A percentile compares a stretch with the other conserved stretches of the same genome.
Conservation (phyloP, 371 early-diverging fungal genomes). For the Rhizopus delemar region DNA sequence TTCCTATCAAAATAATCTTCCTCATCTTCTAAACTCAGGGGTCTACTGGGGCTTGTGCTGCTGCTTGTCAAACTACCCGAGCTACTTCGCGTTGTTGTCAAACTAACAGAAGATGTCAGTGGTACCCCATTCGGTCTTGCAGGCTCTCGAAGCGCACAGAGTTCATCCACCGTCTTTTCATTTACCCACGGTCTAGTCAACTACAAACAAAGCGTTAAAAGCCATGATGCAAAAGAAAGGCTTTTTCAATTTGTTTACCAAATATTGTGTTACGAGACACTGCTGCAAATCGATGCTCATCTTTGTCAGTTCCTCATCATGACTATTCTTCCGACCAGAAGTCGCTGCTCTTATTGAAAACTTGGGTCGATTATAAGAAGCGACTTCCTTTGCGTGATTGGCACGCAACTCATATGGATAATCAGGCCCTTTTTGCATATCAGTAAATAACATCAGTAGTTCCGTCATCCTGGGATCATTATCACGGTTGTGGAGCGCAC, state of each 20-base stretch:
- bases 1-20: slow-evolving; percentile 17
- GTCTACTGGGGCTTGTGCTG: slow-evolving; percentile 48
- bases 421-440: slow-evolving; percentile 61
- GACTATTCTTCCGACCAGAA: slow-evolving; percentile 24
- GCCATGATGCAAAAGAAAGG: slow-evolving; percentile 24
- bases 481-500: slow-evolving; percentile 36
- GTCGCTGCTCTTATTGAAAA: slow-evolving; percentile 11
- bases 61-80: slow-evolving; percentile 40
- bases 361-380: slow-evolving; percentile 1
- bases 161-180: slow-evolving; percentile 76
- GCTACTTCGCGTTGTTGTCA: slow-evolving; percentile 28
- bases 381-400: slow-evolving; percentile 44
- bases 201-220: slow-evolving; percentile 43
- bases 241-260: slow-evolving; percentile 31
- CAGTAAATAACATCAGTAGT: slow-evolving; percentile 46
- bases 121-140: slow-evolving; percentile 38
- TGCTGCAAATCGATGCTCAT: slow-evolving; percentile 44
- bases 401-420: slow-evolving; percentile 58
- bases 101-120: slow-evolving; percentile 14
- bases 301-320: slow-evolving; percentile 26
- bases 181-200: slow-evolving; percentile 57
- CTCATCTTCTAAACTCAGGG: slow-evolving; percentile 43
- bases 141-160: slow-evolving; percentile 70
- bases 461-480: slow-evolving; percentile 51
- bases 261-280: slow-evolving; percentile 67